Evolutionary conservation across 176 grass and related monocot genomes (phyloP), one percentile per base, ranked within the genome.

Genomic region (Rhynchospora pubera): DNA sequence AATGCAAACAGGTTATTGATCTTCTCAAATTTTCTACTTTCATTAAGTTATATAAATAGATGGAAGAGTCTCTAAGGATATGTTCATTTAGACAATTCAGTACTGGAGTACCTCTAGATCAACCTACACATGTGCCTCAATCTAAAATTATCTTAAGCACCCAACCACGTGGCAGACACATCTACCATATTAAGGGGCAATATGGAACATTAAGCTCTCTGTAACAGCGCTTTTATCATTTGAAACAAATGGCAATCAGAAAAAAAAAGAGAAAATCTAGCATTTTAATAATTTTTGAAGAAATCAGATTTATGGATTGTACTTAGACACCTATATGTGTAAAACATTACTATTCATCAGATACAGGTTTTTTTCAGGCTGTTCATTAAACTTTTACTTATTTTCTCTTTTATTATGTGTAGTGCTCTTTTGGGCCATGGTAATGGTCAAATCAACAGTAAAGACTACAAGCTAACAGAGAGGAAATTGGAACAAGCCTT

Each of bases 391-490:
- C 48, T 53, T 30, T 75, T 53, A 6, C 7, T 85, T 48, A 84
- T 34, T 1, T 8, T 58, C 18, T 22, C 45, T 82, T 64, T 44
- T 48, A 32, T 56, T 3, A 57, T 68, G 65, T 43, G 44, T 79
- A 97, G 95, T 70, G 69, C 83, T 45, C 65, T 98, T 79, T 64
- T 84, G 81, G 95, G 92, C 8, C 88, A 94, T 39, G 34, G 34
- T 58, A 86, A 89, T 11, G 71, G 87, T 59, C 81, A 87, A 68
- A 86, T 88, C 78, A 88, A 26, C 73, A 55, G 50, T 24, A 86
- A 85, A 46, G 95, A 98, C 12, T 86, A 88, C 18, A 98, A 91
- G 75, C 78, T 83, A 46, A 78, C 92, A 5, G 95, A 98, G 79
- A 88, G 3, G 44, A 98, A 87, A 57, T 73, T 98, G 69, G 95